Percentiles rank a stretch among this genome's conserved stretches.
Conservation (phyloP, 1,139 yeast genomes). For the Zhuliangozyma blackwelliae region DNA sequence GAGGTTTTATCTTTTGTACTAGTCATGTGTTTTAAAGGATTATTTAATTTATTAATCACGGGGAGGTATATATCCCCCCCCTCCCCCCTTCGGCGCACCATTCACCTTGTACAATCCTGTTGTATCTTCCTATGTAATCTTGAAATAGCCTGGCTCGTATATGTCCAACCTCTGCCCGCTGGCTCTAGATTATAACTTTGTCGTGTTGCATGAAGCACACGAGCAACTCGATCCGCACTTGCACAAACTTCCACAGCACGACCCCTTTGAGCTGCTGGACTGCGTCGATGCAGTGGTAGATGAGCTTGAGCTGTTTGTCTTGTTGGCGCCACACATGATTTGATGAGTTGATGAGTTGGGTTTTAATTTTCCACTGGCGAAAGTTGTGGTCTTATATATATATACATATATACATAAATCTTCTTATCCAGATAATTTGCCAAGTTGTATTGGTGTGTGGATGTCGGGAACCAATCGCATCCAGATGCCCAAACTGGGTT, state of each 20-base stretch:
- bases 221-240: conserved; percentile 42
- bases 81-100: too few relatives aligned
- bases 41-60: not conserved
- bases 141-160: too few relatives aligned
- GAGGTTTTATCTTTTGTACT: not conserved
- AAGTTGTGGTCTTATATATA: too few relatives aligned
- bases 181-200: conserved; percentile 28
- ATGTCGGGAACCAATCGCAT: conserved; percentile 1
- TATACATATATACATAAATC: not conserved
- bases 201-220: conserved; percentile 39
- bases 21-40: not conserved
- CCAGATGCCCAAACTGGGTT: conserved; percentile 3
- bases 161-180: too few relatives aligned
- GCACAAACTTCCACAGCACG: conserved; percentile 37
- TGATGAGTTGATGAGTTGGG: not conserved
- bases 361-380: not conserved
- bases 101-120: too few relatives aligned
- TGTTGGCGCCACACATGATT: conserved; percentile 21
- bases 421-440: too few relatives aligned
- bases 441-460: too few relatives aligned
- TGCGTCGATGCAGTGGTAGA: conserved; percentile 10
- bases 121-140: too few relatives aligned
- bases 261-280: not conserved
- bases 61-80: too few relatives aligned
- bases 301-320: conserved; percentile 8